Evolutionary conservation across 305 asterid genomes (phyloP).

Genomic region (Fraxinus sp.): DNA sequence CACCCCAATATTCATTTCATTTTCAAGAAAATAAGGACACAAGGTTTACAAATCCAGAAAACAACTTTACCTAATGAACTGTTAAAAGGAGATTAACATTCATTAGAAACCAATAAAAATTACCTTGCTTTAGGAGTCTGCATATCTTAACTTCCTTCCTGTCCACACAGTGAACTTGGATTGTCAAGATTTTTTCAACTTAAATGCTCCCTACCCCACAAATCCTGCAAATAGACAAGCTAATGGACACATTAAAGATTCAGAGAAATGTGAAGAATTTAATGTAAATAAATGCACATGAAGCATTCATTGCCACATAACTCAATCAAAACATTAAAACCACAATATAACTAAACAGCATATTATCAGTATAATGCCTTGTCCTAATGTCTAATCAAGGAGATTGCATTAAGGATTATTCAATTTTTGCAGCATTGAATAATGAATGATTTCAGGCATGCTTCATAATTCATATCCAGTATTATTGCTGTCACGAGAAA

Average conservation of each 20-base stretch:
- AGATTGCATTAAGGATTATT: neutral
- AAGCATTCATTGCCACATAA: constrained; percentile 23
- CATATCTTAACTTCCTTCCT: constrained; percentile 42
- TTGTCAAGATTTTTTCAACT: constrained; percentile 26
- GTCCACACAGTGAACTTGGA: constrained; percentile 28
- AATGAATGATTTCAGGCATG: constrained; percentile 2
- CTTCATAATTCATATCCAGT: constrained; percentile 9
- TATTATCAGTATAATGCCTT: neutral
- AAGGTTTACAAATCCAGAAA: neutral
- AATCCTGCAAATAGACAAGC: constrained; percentile 39
- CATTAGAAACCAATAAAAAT: constrained; percentile 35
- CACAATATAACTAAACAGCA: neutral
- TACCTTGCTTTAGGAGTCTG: constrained; percentile 74
- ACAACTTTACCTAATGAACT: constrained; percentile 2
- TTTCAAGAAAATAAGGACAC: neutral
- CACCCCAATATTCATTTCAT: neutral
- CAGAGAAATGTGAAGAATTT: constrained; percentile 34
- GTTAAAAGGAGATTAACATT: constrained; percentile 22
- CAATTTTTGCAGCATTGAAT: constrained; percentile 27
- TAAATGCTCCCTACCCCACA: constrained; percentile 45
- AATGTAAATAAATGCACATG: constrained; percentile 40
- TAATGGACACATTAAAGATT: constrained; percentile 20
- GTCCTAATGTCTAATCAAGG: neutral
- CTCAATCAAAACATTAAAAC: constrained; percentile 21
- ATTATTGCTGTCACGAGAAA: constrained; percentile 40